Base-by-base conservation (phyloP, 331 rosid species). In the Dryas integrifolia region DNA sequence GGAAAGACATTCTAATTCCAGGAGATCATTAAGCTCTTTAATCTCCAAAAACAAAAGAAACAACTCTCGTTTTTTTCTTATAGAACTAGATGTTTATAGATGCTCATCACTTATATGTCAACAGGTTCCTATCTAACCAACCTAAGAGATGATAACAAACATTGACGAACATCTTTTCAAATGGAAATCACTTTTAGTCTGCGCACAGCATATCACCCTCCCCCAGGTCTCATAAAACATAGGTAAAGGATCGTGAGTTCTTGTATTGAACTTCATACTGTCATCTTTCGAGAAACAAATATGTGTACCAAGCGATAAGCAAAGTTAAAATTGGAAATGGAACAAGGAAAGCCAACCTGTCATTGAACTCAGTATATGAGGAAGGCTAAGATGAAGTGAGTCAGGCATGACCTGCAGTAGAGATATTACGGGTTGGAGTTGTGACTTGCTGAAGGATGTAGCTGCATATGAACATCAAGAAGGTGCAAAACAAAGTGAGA, bases 401-500 rank as follows among this genome's bases (percentile, higher is more conserved):
- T 72, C 78, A 5, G 96, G 96, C 63, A 83, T 62, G 81, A 85
- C 67, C 50, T 91, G 90, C 85, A 91, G 79, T 50, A 89, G 69
- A 67, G 95, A 81, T 67, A 81, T 67, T 47, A 91, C 60, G 16
- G 67, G 82, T 69, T 77, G 92, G 72, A 85, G 76, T 53, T 76
- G 95, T 13, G 97, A 91, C 85, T 82, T 82, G 68, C 76, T 63
- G 84, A 89, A 91, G 13, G 90, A 91, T 14, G 96, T 89, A 75
- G 90, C 97, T 94, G 95, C 75, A 67, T 47, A 65, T 35, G 38
- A 74, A 69, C 67, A 74, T 58, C 41, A 75, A 64, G 62, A 13
- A 41, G 58, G 49, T 49, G 59, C 46, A 65, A 74, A 48, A 50
- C 51, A 9, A 0, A 71, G 72, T 55, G 12, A 56, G 65, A 15